Evolutionary conservation across 1,284 basidiomycete genomes (phyloP).

Genomic region (Coniophora puteana): DNA sequence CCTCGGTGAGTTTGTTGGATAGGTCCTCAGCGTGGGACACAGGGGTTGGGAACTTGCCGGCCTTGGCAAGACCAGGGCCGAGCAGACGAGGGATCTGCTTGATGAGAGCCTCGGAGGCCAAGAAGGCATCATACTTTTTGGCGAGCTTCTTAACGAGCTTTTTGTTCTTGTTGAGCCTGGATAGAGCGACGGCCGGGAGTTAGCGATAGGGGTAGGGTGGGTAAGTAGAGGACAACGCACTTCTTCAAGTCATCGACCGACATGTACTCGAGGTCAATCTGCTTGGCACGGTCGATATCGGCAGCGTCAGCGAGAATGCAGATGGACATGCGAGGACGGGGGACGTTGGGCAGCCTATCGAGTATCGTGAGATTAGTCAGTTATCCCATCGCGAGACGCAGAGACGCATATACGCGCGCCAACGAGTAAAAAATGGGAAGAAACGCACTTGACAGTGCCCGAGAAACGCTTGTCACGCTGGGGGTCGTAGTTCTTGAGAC

Average conservation of each 20-base stretch:
- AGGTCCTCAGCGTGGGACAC: conserved; percentile 94
- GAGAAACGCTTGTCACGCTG: conserved; percentile 97
- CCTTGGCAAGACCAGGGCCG: conserved; percentile 99
- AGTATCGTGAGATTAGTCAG: conserved; percentile 10
- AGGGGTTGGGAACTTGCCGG: conserved; percentile 99
- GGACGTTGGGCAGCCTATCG: conserved; percentile 87
- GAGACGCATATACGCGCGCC: too few species aligned
- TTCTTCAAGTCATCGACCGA: conserved; percentile 99
- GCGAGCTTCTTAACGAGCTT: conserved; percentile 99
- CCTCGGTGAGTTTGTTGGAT: conserved; percentile 89
- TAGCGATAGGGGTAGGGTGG: conserved; percentile 1
- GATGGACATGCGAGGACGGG: conserved; percentile 98
- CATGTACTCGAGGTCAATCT: conserved; percentile 98
- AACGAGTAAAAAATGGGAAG: too few species aligned
- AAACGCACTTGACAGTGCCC: conserved; percentile 85
- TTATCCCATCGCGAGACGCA: background rate
- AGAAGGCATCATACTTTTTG: conserved; percentile 99
- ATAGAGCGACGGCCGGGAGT: background rate
- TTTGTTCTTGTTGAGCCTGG: conserved; percentile 99
- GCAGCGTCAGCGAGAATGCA: conserved; percentile 99
- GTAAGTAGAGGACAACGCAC: conserved; percentile 38
- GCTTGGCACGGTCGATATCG: conserved; percentile 98
- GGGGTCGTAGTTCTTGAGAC: conserved; percentile 98
- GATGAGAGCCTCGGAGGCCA: conserved; percentile 97
- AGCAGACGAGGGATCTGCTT: conserved; percentile 99